Evolutionary conservation across 2,329 filamentous ascomycete genomes (phyloP).

Genomic region (Fusarium austroafricanum): DNA sequence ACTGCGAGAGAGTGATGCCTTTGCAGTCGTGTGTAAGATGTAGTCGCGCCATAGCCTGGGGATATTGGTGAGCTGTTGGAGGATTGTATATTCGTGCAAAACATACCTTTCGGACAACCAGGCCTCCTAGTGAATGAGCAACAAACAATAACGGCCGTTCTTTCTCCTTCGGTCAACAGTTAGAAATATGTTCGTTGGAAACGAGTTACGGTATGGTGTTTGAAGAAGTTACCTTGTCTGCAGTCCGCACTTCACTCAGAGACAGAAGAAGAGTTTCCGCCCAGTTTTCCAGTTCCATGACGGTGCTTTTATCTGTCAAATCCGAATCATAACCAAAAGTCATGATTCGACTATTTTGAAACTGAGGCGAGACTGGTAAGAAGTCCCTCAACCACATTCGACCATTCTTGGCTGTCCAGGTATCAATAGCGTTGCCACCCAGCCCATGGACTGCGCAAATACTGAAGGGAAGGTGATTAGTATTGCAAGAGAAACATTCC

Average conservation of each 20-base stretch:
- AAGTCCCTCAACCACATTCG: background rate
- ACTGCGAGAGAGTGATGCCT: rapidly evolving
- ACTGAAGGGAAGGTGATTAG: background rate
- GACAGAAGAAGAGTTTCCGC: rapidly evolving
- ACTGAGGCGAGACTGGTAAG: rapidly evolving
- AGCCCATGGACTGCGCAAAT: background rate
- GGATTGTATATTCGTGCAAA: background rate
- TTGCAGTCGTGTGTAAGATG: rapidly evolving
- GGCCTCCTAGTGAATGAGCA: background rate
- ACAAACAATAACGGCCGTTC: rapidly evolving
- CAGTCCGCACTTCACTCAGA: background rate
- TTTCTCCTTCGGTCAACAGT: background rate
- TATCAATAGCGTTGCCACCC: rapidly evolving
- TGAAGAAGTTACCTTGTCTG: rapidly evolving
- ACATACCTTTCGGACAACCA: background rate
- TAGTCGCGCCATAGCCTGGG: background rate
- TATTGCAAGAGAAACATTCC: rapidly evolving
- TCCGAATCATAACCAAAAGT: background rate
- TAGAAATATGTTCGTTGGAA: background rate
- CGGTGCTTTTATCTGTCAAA: rapidly evolving
- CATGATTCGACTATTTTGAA: background rate
- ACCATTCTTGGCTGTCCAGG: rapidly evolving
- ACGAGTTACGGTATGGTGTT: rapidly evolving
- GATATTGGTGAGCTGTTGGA: background rate
- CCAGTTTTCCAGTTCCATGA: background rate